Percentiles rank a stretch among this genome's conserved stretches.
Evolutionary conservation across 2,329 filamentous ascomycete genomes (phyloP).

Genomic region (Tolypocladium ophioglossoides): DNA sequence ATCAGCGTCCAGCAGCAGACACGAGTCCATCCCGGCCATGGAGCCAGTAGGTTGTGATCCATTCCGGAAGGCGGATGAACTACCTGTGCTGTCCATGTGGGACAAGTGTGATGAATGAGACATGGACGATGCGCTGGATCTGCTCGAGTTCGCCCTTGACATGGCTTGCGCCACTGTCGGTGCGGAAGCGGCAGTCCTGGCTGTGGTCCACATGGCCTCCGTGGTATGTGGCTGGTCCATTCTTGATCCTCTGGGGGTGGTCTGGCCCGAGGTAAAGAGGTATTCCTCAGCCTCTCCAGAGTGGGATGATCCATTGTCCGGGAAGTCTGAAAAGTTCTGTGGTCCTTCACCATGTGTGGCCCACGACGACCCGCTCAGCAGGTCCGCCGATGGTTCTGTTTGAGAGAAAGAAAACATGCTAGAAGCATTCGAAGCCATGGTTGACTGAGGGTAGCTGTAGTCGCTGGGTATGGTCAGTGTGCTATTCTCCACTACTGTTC

Average conservation of each 20-base stretch:
- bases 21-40: conserved; percentile 39
- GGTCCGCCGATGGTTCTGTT: conserved; percentile 47
- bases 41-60: conserved; percentile 24
- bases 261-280: conserved; percentile 43
- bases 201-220: conserved; percentile 38
- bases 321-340: conserved; percentile 48
- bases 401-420: conserved; percentile 49
- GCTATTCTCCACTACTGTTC: conserved; percentile 33
- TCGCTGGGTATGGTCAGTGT: conserved; percentile 49
- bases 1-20: conserved; percentile 39
- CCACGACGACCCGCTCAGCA: conserved; percentile 44
- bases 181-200: conserved; percentile 21
- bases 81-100: conserved; percentile 42
- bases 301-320: conserved; percentile 37
- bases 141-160: conserved; percentile 27
- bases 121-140: conserved; percentile 31
- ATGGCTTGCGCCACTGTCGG: conserved; percentile 25
- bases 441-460: conserved; percentile 43
- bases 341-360: conserved; percentile 45
- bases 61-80: conserved; percentile 32
- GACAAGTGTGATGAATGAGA: conserved; percentile 40
- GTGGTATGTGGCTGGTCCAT: conserved; percentile 34
- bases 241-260: conserved; percentile 38
- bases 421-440: conserved; percentile 36
- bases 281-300: conserved; percentile 45